Conservation (phyloP, 176 grass and related monocot species). For the Saccharum officinarum region DNA sequence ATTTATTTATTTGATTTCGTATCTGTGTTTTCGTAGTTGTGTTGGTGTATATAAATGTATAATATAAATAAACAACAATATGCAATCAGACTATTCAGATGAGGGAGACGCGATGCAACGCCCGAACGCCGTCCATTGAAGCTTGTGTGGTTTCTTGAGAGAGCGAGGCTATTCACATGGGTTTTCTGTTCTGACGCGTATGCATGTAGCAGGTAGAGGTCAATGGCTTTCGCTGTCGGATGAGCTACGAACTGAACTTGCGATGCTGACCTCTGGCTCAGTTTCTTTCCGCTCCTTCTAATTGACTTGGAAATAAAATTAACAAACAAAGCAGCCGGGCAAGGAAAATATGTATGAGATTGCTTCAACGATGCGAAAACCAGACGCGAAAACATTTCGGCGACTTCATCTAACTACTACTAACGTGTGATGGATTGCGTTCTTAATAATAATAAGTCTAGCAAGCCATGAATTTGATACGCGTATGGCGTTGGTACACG, state of each 20-base stretch:
- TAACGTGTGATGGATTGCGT: background rate
- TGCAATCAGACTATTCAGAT: too few species aligned
- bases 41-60: background rate
- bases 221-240: slow-evolving; percentile 39
- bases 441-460: background rate
- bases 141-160: background rate
- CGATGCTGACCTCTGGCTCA: background rate
- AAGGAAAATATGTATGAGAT: background rate
- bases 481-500: background rate
- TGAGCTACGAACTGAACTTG: slow-evolving; percentile 29
- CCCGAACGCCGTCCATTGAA: background rate
- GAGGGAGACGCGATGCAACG: background rate
- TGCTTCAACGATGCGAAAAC: slow-evolving; percentile 22
- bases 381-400: background rate
- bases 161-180: background rate
- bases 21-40: too few species aligned
- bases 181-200: background rate
- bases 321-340: background rate
- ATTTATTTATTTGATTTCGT: too few species aligned
- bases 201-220: background rate
- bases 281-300: background rate
- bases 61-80: too few species aligned
- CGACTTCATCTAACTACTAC: background rate
- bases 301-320: background rate
- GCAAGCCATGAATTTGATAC: background rate